A percentile compares a stretch with the other conserved stretches of the same genome.
These are phyloP conservation scores for Acer negundo DNA, from an alignment of 345 rosid genomes.

Conservation along the genomic window DNA sequence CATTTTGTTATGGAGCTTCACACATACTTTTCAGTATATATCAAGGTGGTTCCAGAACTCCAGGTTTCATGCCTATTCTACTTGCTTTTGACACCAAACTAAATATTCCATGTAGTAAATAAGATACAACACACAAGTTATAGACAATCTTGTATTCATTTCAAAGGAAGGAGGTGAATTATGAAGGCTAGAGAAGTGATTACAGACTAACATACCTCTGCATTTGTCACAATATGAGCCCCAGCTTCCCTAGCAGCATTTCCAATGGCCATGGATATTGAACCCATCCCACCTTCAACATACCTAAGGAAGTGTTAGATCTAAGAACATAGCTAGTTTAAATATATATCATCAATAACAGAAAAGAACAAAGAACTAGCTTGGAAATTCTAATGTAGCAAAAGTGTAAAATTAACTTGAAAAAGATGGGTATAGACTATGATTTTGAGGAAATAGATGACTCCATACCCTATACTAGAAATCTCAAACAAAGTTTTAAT, in stretches of 20 bases:
- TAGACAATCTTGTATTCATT: not conserved
- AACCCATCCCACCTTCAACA: constrained; percentile 96
- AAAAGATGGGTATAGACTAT: not conserved
- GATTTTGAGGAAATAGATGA: not conserved
- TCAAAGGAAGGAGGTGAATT: not conserved
- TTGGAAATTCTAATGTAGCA: not conserved
- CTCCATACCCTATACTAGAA: not conserved
- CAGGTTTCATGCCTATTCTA: not conserved
- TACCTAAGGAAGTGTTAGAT: constrained; percentile 42
- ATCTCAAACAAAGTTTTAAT: not conserved
- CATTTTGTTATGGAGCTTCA: not conserved
- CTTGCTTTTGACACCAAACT: not conserved
- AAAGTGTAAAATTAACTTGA: not conserved
- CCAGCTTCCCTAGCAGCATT: constrained; percentile 88
- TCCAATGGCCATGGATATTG: constrained; percentile 69
- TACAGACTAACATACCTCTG: constrained; percentile 52
- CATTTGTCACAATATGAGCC: constrained; percentile 65
- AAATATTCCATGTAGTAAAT: not conserved
- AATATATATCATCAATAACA: not conserved
- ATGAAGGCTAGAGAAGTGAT: constrained; percentile 11
- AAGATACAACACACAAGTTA: constrained; percentile 9
- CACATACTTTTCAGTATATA: not conserved
- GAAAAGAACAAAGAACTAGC: not conserved
- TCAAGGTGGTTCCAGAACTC: not conserved
- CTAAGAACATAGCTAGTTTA: not conserved